phyloP scores from a whole-genome alignment of 2,329 filamentous ascomycete species.

The Colletotrichum higginsianum region DNA sequence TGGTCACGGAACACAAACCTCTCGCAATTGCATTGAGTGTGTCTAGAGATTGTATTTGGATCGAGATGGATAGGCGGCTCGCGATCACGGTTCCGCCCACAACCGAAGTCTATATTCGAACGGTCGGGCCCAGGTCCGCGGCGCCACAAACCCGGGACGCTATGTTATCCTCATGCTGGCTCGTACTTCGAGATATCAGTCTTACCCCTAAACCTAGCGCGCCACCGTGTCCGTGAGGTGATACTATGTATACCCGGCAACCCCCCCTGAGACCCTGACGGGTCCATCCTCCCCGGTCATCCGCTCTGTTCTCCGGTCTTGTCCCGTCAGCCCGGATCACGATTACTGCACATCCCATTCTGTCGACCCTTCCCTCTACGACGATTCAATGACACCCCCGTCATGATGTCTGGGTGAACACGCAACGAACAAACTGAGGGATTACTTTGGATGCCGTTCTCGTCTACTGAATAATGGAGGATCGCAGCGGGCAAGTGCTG shows the following conservation, averaged over 20 bases:
- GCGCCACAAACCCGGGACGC: constrained; percentile 15
- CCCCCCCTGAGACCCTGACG: constrained; percentile 30
- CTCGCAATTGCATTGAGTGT: constrained; percentile 13
- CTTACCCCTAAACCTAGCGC: constrained; percentile 35
- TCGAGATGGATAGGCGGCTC: constrained; percentile 5
- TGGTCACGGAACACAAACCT: background rate
- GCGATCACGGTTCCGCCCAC: constrained; percentile 7
- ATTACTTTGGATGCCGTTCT: constrained; percentile 27
- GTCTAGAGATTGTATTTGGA: constrained; percentile 3
- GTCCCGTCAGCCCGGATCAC: constrained; percentile 26
- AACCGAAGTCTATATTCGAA: constrained; percentile 4
- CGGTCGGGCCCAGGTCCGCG: background rate
- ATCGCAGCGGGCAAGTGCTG: constrained; percentile 47
- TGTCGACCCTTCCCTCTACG: background rate
- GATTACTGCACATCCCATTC: constrained; percentile 19
- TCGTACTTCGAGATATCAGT: constrained; percentile 30
- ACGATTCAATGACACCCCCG: constrained; percentile 13
- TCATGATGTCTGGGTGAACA: constrained; percentile 32
- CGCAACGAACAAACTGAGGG: constrained; percentile 3
- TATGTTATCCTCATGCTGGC: constrained; percentile 32
- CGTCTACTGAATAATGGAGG: constrained; percentile 31
- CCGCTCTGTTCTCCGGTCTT: constrained; percentile 11
- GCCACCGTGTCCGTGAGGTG: constrained; percentile 2
- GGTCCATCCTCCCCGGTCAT: background rate
- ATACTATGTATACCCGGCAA: constrained; percentile 34